Conservation (phyloP, 108 stramenopile species). For the Craspedostauros australis region DNA sequence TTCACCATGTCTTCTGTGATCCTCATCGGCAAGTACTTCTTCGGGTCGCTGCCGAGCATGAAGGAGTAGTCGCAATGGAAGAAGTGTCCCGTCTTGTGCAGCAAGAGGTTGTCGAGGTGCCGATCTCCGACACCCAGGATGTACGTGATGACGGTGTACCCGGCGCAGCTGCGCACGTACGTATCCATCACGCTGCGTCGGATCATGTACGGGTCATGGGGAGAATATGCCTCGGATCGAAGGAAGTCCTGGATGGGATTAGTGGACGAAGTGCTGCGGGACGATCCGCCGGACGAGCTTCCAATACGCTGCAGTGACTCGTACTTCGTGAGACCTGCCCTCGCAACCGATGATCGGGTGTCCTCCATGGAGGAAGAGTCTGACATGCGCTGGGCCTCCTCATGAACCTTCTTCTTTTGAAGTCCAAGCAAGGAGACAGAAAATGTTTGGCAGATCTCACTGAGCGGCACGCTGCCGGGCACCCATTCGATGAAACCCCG, state of each 20-base stretch:
- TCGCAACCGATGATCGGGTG: conserved; percentile 21
- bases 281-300: neutral
- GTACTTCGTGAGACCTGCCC: conserved; percentile 56
- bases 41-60: conserved; percentile 83
- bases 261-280: conserved; percentile 19
- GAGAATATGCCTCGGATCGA: conserved; percentile 57
- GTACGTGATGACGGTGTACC: conserved; percentile 98
- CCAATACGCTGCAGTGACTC: conserved; percentile 55
- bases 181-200: conserved; percentile 78
- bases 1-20: conserved; percentile 82
- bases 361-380: neutral
- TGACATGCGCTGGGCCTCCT: neutral
- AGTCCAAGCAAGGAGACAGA: conserved; percentile 38
- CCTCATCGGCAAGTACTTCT: conserved; percentile 80
- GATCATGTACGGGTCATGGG: conserved; percentile 61
- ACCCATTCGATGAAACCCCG: conserved; percentile 88
- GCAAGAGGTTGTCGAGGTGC: conserved; percentile 80
- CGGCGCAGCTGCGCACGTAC: conserved; percentile 94
- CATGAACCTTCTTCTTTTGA: conserved; percentile 8
- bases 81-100: conserved; percentile 77
- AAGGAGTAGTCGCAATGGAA: conserved; percentile 86
- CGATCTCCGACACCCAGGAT: conserved; percentile 89
- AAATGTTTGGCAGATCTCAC: conserved; percentile 70
- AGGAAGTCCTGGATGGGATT: conserved; percentile 86
- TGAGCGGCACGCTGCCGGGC: conserved; percentile 67